phyloP scores from a whole-genome alignment of 2,329 filamentous ascomycete genomes.

The Penicillium digitatum region DNA sequence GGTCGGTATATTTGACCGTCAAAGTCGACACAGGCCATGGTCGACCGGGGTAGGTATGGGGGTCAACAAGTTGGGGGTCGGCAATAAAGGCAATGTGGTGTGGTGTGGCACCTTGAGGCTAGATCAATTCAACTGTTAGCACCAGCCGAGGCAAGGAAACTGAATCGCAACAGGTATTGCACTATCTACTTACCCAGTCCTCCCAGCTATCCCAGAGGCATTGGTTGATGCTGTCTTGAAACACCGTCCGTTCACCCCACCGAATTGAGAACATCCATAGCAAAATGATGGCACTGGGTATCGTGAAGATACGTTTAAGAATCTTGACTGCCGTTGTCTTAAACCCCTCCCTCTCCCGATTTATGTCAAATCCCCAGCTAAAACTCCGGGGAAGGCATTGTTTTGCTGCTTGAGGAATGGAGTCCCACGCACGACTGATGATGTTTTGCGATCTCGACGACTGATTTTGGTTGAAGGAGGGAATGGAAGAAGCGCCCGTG shows the following conservation, averaged over 20 bases:
- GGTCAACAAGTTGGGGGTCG: conserved; percentile 88
- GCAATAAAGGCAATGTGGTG: conserved; percentile 82
- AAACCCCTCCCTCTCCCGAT: conserved; percentile 15
- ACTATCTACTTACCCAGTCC: conserved; percentile 66
- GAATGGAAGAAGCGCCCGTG: conserved; percentile 26
- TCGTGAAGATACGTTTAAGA: conserved; percentile 24
- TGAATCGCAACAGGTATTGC: background rate
- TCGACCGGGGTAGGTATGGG: conserved; percentile 87
- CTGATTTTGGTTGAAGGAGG: conserved; percentile 20
- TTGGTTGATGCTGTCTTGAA: conserved; percentile 62
- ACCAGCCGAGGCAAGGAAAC: background rate
- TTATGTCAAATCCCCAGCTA: conserved; percentile 3
- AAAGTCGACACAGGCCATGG: conserved; percentile 66
- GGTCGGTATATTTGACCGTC: conserved; percentile 74
- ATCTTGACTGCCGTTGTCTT: conserved; percentile 13
- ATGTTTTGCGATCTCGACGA: conserved; percentile 12
- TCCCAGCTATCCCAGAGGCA: conserved; percentile 91
- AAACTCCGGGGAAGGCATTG: conserved; percentile 22
- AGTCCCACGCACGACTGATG: conserved; percentile 14
- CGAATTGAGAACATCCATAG: conserved; percentile 75
- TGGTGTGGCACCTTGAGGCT: conserved; percentile 74
- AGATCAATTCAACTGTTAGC: conserved; percentile 11
- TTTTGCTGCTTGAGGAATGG: conserved; percentile 19
- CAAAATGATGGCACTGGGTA: conserved; percentile 64
- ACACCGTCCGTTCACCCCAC: conserved; percentile 80